phyloP scores from a whole-genome alignment of 495 filamentous ascomycete species.

The Neurospora hispaniola region DNA sequence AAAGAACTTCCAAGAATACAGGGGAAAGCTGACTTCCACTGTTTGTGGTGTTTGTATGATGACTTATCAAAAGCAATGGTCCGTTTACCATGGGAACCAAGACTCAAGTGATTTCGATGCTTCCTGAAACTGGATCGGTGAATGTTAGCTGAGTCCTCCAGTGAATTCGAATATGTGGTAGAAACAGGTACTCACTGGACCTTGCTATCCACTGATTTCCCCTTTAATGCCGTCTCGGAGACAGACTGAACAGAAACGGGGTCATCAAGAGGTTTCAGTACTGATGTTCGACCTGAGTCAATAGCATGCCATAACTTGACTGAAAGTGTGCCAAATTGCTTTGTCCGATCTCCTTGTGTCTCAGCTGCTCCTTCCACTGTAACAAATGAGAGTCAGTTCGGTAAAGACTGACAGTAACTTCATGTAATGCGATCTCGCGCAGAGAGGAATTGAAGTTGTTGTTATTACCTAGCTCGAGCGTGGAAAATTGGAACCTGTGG shows the following conservation, averaged over 20 bases:
- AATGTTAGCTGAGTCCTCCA: too few relatives aligned
- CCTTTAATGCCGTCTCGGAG: slow-evolving; percentile 9
- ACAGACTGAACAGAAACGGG: background rate
- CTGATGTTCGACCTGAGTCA: background rate
- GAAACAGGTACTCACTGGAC: background rate
- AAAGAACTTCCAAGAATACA: background rate
- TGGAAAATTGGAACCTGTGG: background rate
- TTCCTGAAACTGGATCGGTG: too few relatives aligned
- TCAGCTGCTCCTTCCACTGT: background rate
- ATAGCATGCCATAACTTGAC: background rate
- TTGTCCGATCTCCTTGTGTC: background rate
- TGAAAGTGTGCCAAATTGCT: background rate
- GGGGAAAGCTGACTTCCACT: background rate
- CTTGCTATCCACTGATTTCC: slow-evolving; percentile 2
- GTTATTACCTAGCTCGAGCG: background rate
- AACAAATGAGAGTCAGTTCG: background rate
- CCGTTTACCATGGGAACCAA: background rate
- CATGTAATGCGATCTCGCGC: background rate
- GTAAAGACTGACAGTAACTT: background rate
- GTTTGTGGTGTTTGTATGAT: background rate
- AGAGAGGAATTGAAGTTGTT: background rate
- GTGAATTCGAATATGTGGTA: too few relatives aligned
- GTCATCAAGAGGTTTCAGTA: background rate
- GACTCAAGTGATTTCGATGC: background rate
- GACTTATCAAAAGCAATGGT: background rate